A percentile compares a stretch with the other conserved stretches of the same genome.
Conservation (phyloP, 1,284 basidiomycete genomes). For the Hypsizygus ulmarius region DNA sequence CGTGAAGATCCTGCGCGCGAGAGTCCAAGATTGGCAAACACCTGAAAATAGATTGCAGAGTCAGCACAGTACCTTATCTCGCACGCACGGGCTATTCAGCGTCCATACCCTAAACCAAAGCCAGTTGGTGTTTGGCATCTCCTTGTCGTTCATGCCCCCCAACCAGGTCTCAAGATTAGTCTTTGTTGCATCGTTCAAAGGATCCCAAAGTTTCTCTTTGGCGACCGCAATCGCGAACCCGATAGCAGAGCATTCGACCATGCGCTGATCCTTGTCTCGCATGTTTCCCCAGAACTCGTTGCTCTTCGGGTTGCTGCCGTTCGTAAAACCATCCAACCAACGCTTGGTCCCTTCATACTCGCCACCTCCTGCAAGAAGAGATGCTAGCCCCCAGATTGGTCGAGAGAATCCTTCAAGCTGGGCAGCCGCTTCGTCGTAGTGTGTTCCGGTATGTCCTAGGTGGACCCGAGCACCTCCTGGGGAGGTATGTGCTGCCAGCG, state of each 20-base stretch:
- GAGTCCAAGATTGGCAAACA: conserved; percentile 76
- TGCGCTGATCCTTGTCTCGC: conserved; percentile 73
- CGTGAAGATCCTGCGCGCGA: conserved; percentile 57
- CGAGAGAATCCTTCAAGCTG: conserved; percentile 76
- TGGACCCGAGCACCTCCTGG: conserved; percentile 70
- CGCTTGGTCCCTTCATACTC: conserved; percentile 52
- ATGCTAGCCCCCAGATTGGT: conserved; percentile 73
- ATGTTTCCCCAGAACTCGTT: conserved; percentile 77
- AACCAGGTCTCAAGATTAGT: conserved; percentile 64
- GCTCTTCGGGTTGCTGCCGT: conserved; percentile 61
- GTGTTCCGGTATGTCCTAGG: conserved; percentile 70
- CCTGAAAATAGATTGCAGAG: conserved; percentile 32
- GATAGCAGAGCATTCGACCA: conserved; percentile 81
- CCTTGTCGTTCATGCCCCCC: conserved; percentile 73
- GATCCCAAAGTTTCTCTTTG: conserved; percentile 64
- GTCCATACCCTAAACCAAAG: conserved; percentile 70
- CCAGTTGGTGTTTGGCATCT: conserved; percentile 77
- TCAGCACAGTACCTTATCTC: not conserved
- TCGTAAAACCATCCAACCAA: conserved; percentile 66
- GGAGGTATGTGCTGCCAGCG: conserved; percentile 66
- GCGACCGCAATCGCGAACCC: conserved; percentile 70
- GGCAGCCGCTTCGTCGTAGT: conserved; percentile 73
- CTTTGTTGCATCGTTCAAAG: conserved; percentile 52
- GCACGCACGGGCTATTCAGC: not conserved
- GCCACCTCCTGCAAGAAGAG: conserved; percentile 63